Conservation (phyloP, 345 rosid species). For the Draba incana region DNA sequence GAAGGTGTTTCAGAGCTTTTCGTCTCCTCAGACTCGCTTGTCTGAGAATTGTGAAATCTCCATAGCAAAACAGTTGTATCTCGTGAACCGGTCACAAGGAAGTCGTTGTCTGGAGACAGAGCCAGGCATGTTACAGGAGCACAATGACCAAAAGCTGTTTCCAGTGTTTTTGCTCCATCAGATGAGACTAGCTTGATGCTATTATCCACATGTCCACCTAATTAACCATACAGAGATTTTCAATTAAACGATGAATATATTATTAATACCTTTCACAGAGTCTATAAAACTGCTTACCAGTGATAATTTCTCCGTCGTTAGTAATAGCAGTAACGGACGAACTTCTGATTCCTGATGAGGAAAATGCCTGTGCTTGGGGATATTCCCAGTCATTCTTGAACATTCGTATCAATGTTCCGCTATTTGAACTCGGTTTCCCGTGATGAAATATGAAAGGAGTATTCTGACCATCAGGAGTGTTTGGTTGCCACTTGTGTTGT, state of each 20-base stretch:
- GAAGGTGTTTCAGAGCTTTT: slow-evolving; percentile 48
- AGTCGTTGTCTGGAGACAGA: slow-evolving; percentile 72
- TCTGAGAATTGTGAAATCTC: slow-evolving; percentile 70
- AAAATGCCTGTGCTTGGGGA: slow-evolving; percentile 89
- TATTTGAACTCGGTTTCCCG: slow-evolving; percentile 64
- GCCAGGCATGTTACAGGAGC: slow-evolving; percentile 97
- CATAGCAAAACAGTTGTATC: slow-evolving; percentile 90
- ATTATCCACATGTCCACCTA: slow-evolving; percentile 92
- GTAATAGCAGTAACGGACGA: slow-evolving; percentile 77
- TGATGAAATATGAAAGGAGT: slow-evolving; percentile 90
- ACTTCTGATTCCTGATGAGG: slow-evolving; percentile 75
- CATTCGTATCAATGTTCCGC: slow-evolving; percentile 81
- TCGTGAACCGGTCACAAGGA: slow-evolving; percentile 91
- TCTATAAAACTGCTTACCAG: slow-evolving; percentile 53
- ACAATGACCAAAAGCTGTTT: slow-evolving; percentile 85
- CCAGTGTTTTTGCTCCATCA: slow-evolving; percentile 85
- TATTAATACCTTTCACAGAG: slow-evolving; percentile 14
- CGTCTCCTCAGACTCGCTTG: slow-evolving; percentile 55
- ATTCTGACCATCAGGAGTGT: slow-evolving; percentile 87
- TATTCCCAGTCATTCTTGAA: slow-evolving; percentile 83
- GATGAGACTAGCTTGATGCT: slow-evolving; percentile 83
- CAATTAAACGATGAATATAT: not conserved
- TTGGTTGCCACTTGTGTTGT: slow-evolving; percentile 91
- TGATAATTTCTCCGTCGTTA: slow-evolving; percentile 70
- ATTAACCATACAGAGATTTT: not conserved